phyloP scores from a whole-genome alignment of 2,329 filamentous ascomycete species.

The Paracoccidioides lutzii region DNA sequence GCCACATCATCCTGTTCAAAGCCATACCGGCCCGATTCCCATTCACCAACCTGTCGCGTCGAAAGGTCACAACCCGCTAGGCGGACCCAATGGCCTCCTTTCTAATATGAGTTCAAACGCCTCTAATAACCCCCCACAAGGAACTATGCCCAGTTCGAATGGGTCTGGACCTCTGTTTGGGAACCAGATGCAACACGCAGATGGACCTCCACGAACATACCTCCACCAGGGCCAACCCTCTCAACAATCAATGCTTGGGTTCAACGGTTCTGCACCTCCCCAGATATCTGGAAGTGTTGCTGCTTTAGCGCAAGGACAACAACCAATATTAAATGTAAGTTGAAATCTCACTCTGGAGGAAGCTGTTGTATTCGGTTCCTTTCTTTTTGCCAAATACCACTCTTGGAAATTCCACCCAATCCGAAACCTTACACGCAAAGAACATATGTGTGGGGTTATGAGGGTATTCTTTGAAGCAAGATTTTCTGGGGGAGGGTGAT shows the following conservation, averaged over 20 bases:
- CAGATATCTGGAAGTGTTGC: constrained; percentile 40
- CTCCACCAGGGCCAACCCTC: constrained; percentile 49
- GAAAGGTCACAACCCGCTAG: constrained; percentile 66
- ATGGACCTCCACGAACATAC: constrained; percentile 42
- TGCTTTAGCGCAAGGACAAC: constrained; percentile 61
- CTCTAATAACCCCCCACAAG: constrained; percentile 40
- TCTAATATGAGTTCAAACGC: constrained; percentile 54
- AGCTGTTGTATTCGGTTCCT: not conserved
- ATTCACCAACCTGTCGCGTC: constrained; percentile 90
- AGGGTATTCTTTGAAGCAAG: not conserved
- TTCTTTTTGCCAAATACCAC: not conserved
- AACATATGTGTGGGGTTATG: not conserved
- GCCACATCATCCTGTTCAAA: constrained; percentile 63
- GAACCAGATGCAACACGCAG: constrained; percentile 49
- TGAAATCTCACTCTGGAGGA: not conserved
- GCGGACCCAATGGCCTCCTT: constrained; percentile 81
- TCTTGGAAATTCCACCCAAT: not conserved
- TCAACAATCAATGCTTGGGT: constrained; percentile 41
- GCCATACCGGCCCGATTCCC: constrained; percentile 73
- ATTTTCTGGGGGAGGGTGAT: not conserved
- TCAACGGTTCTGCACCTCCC: constrained; percentile 28
- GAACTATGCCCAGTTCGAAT: constrained; percentile 45
- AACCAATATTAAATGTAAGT: constrained; percentile 62
- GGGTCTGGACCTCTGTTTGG: constrained; percentile 56
- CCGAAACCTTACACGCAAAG: not conserved